Conservation (phyloP, 495 filamentous ascomycete genomes). For the Hyaloscypha finlandica region DNA sequence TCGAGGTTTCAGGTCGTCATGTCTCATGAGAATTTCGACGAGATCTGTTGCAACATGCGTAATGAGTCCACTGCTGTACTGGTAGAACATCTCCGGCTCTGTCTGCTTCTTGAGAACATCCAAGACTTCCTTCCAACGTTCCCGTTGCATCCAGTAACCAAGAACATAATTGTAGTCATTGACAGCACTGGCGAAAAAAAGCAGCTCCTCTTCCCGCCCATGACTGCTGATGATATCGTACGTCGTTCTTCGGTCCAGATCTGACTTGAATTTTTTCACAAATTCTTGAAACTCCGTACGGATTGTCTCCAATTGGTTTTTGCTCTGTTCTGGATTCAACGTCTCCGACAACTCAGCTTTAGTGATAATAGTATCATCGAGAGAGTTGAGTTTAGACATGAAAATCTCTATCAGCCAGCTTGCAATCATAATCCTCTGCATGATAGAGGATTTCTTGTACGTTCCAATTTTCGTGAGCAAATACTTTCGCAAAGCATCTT, state of each 20-base stretch:
- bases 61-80: slow-evolving; percentile 95
- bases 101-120: slow-evolving; percentile 88
- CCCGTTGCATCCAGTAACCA: slow-evolving; percentile 95
- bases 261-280: slow-evolving; percentile 75
- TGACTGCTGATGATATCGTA: slow-evolving; percentile 97
- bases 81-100: slow-evolving; percentile 90
- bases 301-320: slow-evolving; percentile 68
- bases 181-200: slow-evolving; percentile 83
- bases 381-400: slow-evolving; percentile 93
- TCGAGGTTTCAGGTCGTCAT: slow-evolving; percentile 81
- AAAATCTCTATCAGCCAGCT: slow-evolving; percentile 95
- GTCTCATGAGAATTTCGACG: slow-evolving; percentile 92
- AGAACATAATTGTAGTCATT: slow-evolving; percentile 94
- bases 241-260: slow-evolving; percentile 86
- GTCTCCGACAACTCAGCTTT: slow-evolving; percentile 80
- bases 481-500: slow-evolving; percentile 90
- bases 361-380: slow-evolving; percentile 92
- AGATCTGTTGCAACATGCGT: slow-evolving; percentile 78
- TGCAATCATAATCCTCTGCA: slow-evolving; percentile 95
- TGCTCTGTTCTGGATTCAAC: slow-evolving; percentile 66
- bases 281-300: slow-evolving; percentile 86
- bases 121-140: slow-evolving; percentile 89
- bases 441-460: slow-evolving; percentile 79
- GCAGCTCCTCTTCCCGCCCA: slow-evolving; percentile 86
- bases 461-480: slow-evolving; percentile 79